phyloP scores from a whole-genome alignment of 129 eudicot species.

The Saposhnikovia divaricata region DNA sequence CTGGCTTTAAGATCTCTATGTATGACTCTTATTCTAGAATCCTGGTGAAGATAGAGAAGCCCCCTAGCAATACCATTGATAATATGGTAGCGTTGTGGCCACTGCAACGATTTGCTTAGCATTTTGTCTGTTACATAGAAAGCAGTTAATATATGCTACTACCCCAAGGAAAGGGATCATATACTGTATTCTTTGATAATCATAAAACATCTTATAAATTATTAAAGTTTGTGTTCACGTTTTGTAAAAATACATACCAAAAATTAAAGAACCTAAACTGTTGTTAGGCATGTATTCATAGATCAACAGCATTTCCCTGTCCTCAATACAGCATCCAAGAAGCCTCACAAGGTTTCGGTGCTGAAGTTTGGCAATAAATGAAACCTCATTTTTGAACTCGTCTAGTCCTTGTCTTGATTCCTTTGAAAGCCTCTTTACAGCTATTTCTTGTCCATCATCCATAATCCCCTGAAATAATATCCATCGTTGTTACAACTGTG shows the following conservation, averaged over 20 bases:
- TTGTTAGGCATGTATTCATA: slow-evolving; percentile 13
- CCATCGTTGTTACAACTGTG: neutral
- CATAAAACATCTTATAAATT: no score
- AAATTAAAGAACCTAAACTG: neutral
- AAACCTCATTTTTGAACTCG: slow-evolving; percentile 23
- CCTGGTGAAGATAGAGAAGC: slow-evolving; percentile 7
- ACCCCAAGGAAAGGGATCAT: no score
- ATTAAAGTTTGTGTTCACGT: neutral
- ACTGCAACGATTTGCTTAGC: neutral
- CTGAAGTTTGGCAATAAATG: slow-evolving; percentile 10
- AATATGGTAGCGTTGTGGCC: slow-evolving; percentile 4
- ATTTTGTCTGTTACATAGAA: neutral
- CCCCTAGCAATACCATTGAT: slow-evolving; percentile 6
- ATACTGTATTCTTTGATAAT: no score
- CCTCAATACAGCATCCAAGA: slow-evolving; percentile 12
- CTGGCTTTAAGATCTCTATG: slow-evolving; percentile 4
- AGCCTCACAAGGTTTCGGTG: slow-evolving; percentile 17
- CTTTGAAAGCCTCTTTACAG: slow-evolving; percentile 7
- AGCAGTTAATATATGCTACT: neutral
- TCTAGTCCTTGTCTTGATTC: neutral
- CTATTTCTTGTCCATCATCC: slow-evolving; percentile 1
- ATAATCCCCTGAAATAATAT: neutral
- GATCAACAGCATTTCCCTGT: slow-evolving; percentile 2
- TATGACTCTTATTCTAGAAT: neutral
- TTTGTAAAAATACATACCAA: neutral